phyloP scores from a whole-genome alignment of 345 rosid genomes.

The Brassica nigra region DNA sequence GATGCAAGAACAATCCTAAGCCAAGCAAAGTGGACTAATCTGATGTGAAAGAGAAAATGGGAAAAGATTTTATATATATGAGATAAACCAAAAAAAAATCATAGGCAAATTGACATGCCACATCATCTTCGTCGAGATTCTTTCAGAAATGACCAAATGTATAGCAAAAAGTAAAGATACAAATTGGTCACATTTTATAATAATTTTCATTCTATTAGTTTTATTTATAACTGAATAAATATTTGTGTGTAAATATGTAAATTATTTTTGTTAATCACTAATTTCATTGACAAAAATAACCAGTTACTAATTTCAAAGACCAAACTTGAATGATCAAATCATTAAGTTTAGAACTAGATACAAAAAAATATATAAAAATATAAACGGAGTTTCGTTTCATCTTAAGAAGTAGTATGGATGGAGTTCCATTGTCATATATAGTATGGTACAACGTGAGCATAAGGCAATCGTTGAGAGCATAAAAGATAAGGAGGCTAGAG shows the following conservation, averaged over 20 bases:
- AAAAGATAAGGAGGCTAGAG: not conserved
- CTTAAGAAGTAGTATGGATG: not conserved
- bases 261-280: too few relatives aligned
- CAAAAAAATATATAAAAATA: too few relatives aligned
- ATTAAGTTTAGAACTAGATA: too few relatives aligned
- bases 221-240: not conserved
- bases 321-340: too few relatives aligned
- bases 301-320: not conserved
- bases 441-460: not conserved
- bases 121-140: not conserved
- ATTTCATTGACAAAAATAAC: not conserved
- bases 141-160: not conserved
- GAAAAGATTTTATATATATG: not conserved
- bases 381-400: not conserved
- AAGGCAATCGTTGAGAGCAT: constrained; percentile 30
- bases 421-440: not conserved
- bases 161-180: not conserved
- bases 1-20: constrained; percentile 6
- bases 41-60: constrained; percentile 1
- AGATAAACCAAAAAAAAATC: not conserved
- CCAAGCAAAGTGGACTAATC: constrained; percentile 5
- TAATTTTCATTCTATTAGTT: not conserved
- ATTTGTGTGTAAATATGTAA: not conserved
- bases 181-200: not conserved
- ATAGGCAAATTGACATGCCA: not conserved